Conservation (phyloP, 176 grass and related monocot genomes). For the Oryza rufipogon region DNA sequence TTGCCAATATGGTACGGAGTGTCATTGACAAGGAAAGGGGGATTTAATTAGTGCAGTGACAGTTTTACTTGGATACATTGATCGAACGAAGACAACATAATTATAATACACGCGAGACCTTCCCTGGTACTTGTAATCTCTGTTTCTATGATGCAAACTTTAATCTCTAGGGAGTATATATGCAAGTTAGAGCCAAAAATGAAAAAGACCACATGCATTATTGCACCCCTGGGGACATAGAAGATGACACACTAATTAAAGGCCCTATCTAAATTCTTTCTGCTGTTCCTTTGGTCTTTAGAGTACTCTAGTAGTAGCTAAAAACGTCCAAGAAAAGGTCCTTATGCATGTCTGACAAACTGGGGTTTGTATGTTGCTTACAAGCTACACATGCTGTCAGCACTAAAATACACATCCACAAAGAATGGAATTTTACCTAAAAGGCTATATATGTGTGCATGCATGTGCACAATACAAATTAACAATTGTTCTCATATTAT, state of each 20-base stretch:
- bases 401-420: neutral
- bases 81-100: neutral
- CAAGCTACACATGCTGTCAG: conserved; percentile 49
- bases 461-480: neutral
- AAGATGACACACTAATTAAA: neutral
- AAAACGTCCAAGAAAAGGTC: conserved; percentile 23
- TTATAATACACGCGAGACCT: neutral
- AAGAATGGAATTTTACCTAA: conserved; percentile 3
- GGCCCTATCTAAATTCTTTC: neutral
- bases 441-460: neutral
- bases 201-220: neutral
- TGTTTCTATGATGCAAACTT: neutral
- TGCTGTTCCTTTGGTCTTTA: conserved; percentile 38
- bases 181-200: neutral
- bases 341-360: neutral
- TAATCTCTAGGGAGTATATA: neutral
- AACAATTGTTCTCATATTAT: neutral
- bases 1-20: neutral
- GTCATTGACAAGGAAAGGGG: neutral
- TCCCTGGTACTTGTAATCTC: neutral
- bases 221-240: neutral
- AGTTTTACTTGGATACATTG: neutral
- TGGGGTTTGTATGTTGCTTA: conserved; percentile 44
- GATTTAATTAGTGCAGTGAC: neutral
- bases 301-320: conserved; percentile 5